phyloP scores from a whole-genome alignment of 805 yeast species.

The Pichia ethanolica region DNA sequence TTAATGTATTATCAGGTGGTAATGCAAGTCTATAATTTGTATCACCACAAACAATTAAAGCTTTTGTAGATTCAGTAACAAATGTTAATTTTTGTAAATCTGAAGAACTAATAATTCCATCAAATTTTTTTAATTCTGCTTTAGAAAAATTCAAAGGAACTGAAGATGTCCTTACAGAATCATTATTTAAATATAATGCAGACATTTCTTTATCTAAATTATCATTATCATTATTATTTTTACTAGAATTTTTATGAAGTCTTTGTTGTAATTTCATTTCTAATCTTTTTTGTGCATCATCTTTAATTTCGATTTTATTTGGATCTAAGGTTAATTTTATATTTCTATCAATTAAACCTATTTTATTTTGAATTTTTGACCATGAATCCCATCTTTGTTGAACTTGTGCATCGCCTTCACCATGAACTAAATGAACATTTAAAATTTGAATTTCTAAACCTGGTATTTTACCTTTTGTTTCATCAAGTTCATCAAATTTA shows the following conservation, averaged over 20 bases:
- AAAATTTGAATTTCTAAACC: constrained; percentile 32
- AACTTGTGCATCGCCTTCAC: constrained; percentile 24
- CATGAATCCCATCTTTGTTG: constrained; percentile 13
- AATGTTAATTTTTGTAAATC: background rate
- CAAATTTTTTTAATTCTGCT: constrained; percentile 12
- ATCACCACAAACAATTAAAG: constrained; percentile 43
- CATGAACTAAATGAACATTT: constrained; percentile 50
- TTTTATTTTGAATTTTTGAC: constrained; percentile 11
- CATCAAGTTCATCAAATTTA: constrained; percentile 4
- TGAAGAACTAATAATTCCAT: background rate
- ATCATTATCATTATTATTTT: background rate
- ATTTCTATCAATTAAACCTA: constrained; percentile 10
- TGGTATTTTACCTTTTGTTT: constrained; percentile 17
- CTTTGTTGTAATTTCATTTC: constrained; percentile 1
- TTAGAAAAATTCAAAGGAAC: constrained; percentile 11
- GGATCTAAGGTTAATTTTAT: constrained; percentile 5
- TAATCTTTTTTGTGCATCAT: constrained; percentile 1
- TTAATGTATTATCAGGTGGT: constrained; percentile 10
- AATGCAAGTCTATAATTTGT: constrained; percentile 40
- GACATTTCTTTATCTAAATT: background rate
- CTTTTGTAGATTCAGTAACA: constrained; percentile 13
- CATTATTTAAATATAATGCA: background rate
- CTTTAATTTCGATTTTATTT: background rate
- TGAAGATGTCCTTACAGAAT: background rate
- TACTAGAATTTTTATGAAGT: background rate